A percentile compares a stretch with the other conserved stretches of the same genome.
phyloP scores from a whole-genome alignment of 768 basidiomycete species.

The Gloeopeniophorella convolvens region DNA sequence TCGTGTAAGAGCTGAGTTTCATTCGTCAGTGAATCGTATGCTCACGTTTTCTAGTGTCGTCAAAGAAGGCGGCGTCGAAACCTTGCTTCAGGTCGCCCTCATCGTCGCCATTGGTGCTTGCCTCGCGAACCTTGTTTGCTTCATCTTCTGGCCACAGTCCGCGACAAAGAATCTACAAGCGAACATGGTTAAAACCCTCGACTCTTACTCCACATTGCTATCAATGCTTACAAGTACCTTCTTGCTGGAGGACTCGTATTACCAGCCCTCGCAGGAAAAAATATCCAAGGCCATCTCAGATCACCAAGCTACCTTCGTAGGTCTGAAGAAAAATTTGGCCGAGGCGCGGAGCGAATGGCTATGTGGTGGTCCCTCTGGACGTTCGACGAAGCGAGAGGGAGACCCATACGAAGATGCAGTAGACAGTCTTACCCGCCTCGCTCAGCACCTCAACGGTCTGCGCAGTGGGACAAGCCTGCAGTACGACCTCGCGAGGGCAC shows the following conservation, averaged over 20 bases:
- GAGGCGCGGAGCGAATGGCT: slow-evolving; percentile 89
- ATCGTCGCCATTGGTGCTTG: slow-evolving; percentile 71
- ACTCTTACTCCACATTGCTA: slow-evolving; percentile 84
- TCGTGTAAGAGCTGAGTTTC: slow-evolving; percentile 47
- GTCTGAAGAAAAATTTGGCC: slow-evolving; percentile 74
- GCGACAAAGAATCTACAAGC: slow-evolving; percentile 77
- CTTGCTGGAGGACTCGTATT: slow-evolving; percentile 64
- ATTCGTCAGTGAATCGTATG: not conserved
- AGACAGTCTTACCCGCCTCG: slow-evolving; percentile 79
- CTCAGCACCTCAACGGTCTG: slow-evolving; percentile 89
- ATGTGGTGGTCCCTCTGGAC: slow-evolving; percentile 24
- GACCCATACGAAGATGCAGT: slow-evolving; percentile 83
- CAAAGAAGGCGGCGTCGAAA: slow-evolving; percentile 80
- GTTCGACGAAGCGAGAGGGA: slow-evolving; percentile 25
- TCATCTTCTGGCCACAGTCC: slow-evolving; percentile 75
- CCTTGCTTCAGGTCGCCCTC: slow-evolving; percentile 64
- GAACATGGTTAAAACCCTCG: slow-evolving; percentile 79
- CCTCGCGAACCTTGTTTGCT: slow-evolving; percentile 83
- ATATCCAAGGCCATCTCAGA: slow-evolving; percentile 75
- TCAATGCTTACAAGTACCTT: slow-evolving; percentile 79
- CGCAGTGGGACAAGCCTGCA: slow-evolving; percentile 80
- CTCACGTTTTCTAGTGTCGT: slow-evolving; percentile 47
- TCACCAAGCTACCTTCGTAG: slow-evolving; percentile 87
- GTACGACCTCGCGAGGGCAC: slow-evolving; percentile 68
- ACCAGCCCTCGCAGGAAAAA: slow-evolving; percentile 49